Base-by-base conservation (phyloP, 164 flowering plant genomes). In the Stephania yunnanensis region DNA sequence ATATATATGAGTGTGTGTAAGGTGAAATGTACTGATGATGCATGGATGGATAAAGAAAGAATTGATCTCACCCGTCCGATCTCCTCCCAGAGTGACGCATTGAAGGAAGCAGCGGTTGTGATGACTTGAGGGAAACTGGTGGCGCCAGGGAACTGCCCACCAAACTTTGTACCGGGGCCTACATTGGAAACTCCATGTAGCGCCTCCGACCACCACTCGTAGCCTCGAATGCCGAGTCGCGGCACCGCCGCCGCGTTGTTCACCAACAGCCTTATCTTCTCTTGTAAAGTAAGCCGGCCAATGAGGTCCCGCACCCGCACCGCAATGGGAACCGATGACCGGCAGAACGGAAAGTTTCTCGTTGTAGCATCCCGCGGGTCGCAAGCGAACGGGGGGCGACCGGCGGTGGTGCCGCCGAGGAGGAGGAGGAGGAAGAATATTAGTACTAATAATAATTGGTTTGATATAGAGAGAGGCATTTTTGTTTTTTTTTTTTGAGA, bases 191-290 rank as follows among this genome's bases (percentile, higher is more conserved):
- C 91, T 5, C 99, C 99, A 61, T 95, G 98, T 58, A 95, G 89
- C 3, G 92, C 97, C 89, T 95, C 99, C 8, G 97, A 93, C 99
- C 99, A 95, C 99, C 99, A 95, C 83, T 93, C 96, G 68, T 95
- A 93, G 15, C 87, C 88, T 69, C 75, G 77, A 68, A 95, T 88
- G 69, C 97, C 97, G n/a, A 95, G 90, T 77, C 97, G 77, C 7
- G 92, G 89, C 66, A 93, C 90, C 2, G 87, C 79, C 0, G 86
- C 87, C 0, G 99, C 97, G 75, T 84, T 87, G 87, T 89, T 85
- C 50, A 87, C 97, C 15, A 95, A 83, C 75, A 89, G 79, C 71
- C 77, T 58, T 4, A 90, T 85, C 80, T 95, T 95, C 85, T 95
- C 99, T 12, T 78, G 83, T 82, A 93, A 78, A 10, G 92, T 93